Conservation (phyloP, 176 grass and related monocot genomes). For the Avena eriantha region DNA sequence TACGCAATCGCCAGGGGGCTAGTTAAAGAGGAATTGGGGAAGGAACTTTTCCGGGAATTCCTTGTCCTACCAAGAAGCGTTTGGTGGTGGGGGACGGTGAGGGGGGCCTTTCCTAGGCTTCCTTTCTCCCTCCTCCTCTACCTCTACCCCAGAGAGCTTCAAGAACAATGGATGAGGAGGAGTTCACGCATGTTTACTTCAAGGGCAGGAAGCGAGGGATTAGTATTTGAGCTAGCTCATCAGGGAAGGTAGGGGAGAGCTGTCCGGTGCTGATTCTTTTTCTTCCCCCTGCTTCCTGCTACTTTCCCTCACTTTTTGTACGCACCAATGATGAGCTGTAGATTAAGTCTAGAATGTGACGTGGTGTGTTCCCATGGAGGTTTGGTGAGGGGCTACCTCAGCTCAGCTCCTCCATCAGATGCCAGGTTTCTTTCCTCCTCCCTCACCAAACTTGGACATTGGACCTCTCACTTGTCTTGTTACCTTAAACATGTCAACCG, state of each 20-base stretch:
- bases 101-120: slow-evolving; percentile 55
- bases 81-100: slow-evolving; percentile 56
- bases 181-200: slow-evolving; percentile 13
- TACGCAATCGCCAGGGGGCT: slow-evolving; percentile 39
- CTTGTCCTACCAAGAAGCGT: slow-evolving; percentile 53
- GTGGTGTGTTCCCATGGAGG: slow-evolving; percentile 24
- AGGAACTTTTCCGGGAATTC: slow-evolving; percentile 51
- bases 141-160: slow-evolving; percentile 1
- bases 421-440: slow-evolving; percentile 47
- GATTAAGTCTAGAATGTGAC: slow-evolving; percentile 17
- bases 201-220: slow-evolving; percentile 25
- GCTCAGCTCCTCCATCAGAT: slow-evolving; percentile 36
- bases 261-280: slow-evolving; percentile 44
- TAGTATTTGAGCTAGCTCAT: slow-evolving; percentile 15
- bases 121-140: slow-evolving; percentile 46
- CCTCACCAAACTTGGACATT: slow-evolving; percentile 50
- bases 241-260: slow-evolving; percentile 40
- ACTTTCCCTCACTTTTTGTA: slow-evolving; percentile 40
- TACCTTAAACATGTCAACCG: slow-evolving; percentile 26
- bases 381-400: slow-evolving; percentile 44
- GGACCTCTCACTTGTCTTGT: slow-evolving; percentile 60
- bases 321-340: slow-evolving; percentile 57
- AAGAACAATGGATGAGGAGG: slow-evolving; percentile 19
- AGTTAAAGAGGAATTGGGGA: slow-evolving; percentile 51
- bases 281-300: slow-evolving; percentile 15